Evolutionary conservation across 176 grass and related monocot genomes (phyloP), one percentile per base, ranked within the genome.

Genomic region (Carex parvula): DNA sequence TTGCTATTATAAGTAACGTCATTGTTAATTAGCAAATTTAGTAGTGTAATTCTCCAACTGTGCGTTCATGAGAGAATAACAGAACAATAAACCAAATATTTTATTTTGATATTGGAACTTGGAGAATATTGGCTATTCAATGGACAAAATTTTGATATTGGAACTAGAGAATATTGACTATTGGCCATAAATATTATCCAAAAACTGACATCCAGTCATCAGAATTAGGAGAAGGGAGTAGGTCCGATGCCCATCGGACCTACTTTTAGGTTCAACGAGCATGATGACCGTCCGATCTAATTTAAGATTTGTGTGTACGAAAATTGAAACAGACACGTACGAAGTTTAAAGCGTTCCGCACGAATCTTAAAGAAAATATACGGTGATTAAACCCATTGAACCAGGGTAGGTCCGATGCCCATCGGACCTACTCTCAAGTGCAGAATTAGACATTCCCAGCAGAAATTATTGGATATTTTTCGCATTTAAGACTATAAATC

Each of bases 401-500:
- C n/a, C n/a, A n/a, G n/a, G n/a, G n/a, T n/a, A n/a, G n/a, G n/a
- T n/a, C n/a, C n/a, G n/a, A n/a, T n/a, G n/a, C n/a, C n/a, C n/a
- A n/a, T n/a, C n/a, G n/a, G n/a, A n/a, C n/a, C n/a, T n/a, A n/a
- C n/a, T n/a, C n/a, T n/a, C n/a, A n/a, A n/a, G n/a, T n/a, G n/a
- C n/a, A n/a, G n/a, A n/a, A n/a, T 74, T 53, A 52, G 2, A 74
- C 41, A 74, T 74, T 26, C 21, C 21, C 10, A 54, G 46, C 12
- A 15, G 12, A 54, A 54, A 75, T 75, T 16, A 8, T 5, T 75
- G 46, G 42, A 54, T 29, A 74, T 16, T 13, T 53, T 29, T 75
- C 10, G 71, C 71, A 53, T 74, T 75, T 54, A 75, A 75, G 71
- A 54, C 71, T 54, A 48, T 29, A 75, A 73, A 74, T 75, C 46